Base-by-base conservation (phyloP, 2,329 filamentous ascomycete genomes). In the Aspergillus sp. region DNA sequence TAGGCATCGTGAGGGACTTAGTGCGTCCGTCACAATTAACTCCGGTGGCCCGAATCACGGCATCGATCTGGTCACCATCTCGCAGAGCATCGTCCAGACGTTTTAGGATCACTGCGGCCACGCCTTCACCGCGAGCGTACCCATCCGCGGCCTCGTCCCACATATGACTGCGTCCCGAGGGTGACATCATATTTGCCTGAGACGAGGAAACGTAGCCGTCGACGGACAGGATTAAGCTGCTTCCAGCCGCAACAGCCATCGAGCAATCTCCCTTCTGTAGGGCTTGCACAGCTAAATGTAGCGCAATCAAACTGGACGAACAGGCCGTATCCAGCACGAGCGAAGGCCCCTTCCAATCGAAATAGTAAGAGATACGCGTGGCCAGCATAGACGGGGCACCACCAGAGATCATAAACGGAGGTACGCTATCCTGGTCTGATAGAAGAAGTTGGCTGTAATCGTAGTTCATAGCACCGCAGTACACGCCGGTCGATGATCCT, bases 1-100 rank as follows among this genome's bases (percentile, higher is more conserved):
- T 73, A 2, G 74, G 74, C 57, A 73, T 63, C 10, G 74, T 73
- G 3, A 75, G 63, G n/a, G 68, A 68, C 6, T 56, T 18, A 5
- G 68, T 73, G 16, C 64, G 57, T 6, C 73, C 73, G 63, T 75
- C 72, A 26, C 68, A 66, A 54, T 75, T 76, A 14, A 71, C 57
- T 9, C 58, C 69, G 6, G 69, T 69, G 18, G 45, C 45, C 5
- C 59, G 49, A 16, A 60, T 60, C 9, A 60, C 36, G 7, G 51
- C 39, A 10, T 51, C 46, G 12, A 60, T 54, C 9, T 50, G 32
- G 26, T 60, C 55, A 2, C 52, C 52, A 14, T 60, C 58, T 14
- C 16, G 6, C 20, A 57, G 9, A 3, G 58, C 58, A 11, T 51
- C 55, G 16, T 24, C 11, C 4, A 60, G 55, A 1, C 42, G 18